Conservation (phyloP, 441 rosid genomes). For the Erodium moschatum region DNA sequence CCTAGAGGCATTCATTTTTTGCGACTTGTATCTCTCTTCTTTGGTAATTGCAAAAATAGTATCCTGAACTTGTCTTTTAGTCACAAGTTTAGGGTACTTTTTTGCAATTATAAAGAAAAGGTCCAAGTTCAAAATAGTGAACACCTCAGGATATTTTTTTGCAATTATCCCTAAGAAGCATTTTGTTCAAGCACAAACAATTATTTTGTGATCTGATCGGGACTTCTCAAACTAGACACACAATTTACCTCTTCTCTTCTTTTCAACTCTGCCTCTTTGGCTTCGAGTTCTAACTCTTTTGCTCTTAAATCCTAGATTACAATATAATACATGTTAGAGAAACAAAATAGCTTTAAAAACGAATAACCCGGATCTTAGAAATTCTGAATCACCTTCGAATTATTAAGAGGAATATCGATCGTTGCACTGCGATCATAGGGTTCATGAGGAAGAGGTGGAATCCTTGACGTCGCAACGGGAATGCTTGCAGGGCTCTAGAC, state of each 20-base stretch:
- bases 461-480: constrained; percentile 63
- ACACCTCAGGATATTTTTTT: too few species aligned
- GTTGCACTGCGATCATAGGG: constrained; percentile 91
- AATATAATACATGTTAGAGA: constrained; percentile 7
- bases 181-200: too few species aligned
- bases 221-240: not conserved
- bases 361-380: constrained; percentile 9
- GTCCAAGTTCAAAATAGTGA: too few species aligned
- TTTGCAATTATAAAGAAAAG: too few species aligned
- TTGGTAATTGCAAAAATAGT: too few species aligned
- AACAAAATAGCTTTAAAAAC: constrained; percentile 1
- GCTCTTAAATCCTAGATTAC: constrained; percentile 58
- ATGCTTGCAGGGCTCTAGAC: constrained; percentile 62
- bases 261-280: constrained; percentile 81
- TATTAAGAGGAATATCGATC: constrained; percentile 70
- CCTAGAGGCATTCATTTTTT: too few species aligned
- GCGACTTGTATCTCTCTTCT: too few species aligned
- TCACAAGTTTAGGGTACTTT: too few species aligned
- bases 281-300: constrained; percentile 84
- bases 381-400: constrained; percentile 44
- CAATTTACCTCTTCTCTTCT: constrained; percentile 67
- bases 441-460: constrained; percentile 94
- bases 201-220: not conserved
- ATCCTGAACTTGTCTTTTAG: too few species aligned
- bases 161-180: too few species aligned